These are phyloP conservation scores for Salvia miltiorrhiza DNA, from an alignment of 257 asterid species.

Conservation along the genomic window DNA sequence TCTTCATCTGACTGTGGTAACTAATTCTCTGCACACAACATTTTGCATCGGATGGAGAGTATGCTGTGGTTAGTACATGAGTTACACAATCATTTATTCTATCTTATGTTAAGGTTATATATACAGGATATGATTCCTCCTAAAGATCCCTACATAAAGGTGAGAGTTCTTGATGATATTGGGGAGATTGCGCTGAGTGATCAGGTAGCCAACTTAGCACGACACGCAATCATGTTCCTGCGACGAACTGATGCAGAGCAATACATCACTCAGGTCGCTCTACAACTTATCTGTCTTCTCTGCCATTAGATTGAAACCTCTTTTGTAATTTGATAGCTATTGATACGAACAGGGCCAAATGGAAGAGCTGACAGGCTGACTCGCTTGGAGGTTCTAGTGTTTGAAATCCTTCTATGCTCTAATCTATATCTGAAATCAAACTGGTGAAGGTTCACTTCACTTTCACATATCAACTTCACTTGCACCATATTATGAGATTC, in stretches of 20 bases:
- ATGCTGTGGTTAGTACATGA: not conserved
- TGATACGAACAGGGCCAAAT: slow-evolving; percentile 58
- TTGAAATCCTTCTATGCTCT: not conserved
- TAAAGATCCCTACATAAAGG: slow-evolving; percentile 92
- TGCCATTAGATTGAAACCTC: not conserved
- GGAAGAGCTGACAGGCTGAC: slow-evolving; percentile 82
- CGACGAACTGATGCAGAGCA: slow-evolving; percentile 91
- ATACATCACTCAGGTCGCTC: slow-evolving; percentile 69
- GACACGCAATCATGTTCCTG: slow-evolving; percentile 84
- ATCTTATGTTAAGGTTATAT: not conserved
- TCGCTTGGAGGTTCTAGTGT: not conserved
- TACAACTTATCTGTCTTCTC: not conserved
- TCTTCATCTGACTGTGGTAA: slow-evolving; percentile 85
- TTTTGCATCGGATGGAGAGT: not conserved
- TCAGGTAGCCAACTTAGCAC: slow-evolving; percentile 73
- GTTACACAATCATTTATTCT: not conserved
- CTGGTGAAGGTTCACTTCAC: not conserved
- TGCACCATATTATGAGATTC: not conserved
- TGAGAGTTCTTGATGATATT: slow-evolving; percentile 78
- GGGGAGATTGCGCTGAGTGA: slow-evolving; percentile 79
- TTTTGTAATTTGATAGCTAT: slow-evolving; percentile 1
- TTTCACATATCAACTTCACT: not conserved
- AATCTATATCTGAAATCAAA: not conserved
- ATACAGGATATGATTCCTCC: slow-evolving; percentile 91
- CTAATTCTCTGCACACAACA: slow-evolving; percentile 16